Evolutionary conservation across 2,329 filamentous ascomycete species (phyloP).

Genomic region (Tolypocladium inflatum): DNA sequence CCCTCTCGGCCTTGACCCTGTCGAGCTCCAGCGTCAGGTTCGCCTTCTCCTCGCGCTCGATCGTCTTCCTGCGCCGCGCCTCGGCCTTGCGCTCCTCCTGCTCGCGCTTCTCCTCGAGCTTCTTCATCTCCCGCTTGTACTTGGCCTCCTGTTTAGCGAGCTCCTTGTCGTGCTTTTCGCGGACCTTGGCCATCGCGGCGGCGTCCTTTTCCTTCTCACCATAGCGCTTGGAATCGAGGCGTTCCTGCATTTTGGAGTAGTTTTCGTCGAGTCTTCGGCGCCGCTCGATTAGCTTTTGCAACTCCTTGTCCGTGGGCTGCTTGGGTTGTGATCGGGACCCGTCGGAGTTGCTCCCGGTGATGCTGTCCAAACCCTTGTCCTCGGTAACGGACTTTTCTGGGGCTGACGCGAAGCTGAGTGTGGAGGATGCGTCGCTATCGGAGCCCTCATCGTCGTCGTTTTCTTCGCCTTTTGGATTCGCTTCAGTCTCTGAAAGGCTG

Average conservation of each 20-base stretch:
- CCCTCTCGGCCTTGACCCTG: constrained; percentile 37
- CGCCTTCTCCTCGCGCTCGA: constrained; percentile 43
- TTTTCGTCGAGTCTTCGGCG: constrained; percentile 55
- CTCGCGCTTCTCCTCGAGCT: constrained; percentile 53
- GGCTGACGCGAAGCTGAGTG: constrained; percentile 40
- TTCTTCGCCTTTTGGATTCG: constrained; percentile 14
- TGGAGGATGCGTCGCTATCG: constrained; percentile 34
- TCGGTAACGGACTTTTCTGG: constrained; percentile 24
- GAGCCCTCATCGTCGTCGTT: constrained; percentile 16
- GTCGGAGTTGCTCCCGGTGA: constrained; percentile 23
- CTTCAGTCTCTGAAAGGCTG: constrained; percentile 12
- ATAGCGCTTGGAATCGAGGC: constrained; percentile 30
- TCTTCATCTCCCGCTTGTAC: constrained; percentile 52
- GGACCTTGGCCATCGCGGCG: constrained; percentile 43
- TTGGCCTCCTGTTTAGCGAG: constrained; percentile 58
- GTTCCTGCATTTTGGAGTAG: constrained; percentile 44
- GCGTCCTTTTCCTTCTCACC: constrained; percentile 42
- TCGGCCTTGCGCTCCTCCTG: constrained; percentile 53
- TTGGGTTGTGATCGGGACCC: constrained; percentile 23
- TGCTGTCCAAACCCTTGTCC: constrained; percentile 14
- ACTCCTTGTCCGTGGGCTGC: constrained; percentile 45
- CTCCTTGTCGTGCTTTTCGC: constrained; percentile 54
- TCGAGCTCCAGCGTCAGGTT: constrained; percentile 44
- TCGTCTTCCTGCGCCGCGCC: constrained; percentile 37
- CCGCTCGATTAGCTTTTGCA: constrained; percentile 52